These are phyloP conservation scores for Lenwebbia sp. DNA, from an alignment of 345 rosid species.

Conservation along the genomic window DNA sequence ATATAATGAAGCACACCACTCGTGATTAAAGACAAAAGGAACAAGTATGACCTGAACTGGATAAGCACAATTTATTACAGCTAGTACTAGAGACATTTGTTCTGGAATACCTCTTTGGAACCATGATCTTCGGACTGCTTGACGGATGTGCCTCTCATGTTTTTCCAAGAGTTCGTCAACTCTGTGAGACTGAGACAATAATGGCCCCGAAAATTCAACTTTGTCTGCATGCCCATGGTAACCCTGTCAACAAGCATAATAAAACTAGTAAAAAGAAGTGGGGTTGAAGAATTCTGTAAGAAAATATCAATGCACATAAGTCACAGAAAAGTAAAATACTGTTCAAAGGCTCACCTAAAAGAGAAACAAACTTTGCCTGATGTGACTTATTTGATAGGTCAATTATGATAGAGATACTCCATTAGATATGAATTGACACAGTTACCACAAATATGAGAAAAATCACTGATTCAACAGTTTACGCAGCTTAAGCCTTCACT, in stretches of 20 bases:
- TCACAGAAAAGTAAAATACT: background rate
- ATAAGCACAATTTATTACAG: background rate
- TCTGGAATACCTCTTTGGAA: constrained; percentile 60
- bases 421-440: background rate
- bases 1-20: background rate
- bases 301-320: background rate
- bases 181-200: constrained; percentile 65
- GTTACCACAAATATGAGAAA: background rate
- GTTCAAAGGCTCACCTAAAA: background rate
- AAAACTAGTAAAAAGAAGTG: background rate
- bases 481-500: background rate
- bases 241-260: constrained; percentile 31
- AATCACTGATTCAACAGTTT: background rate
- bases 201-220: constrained; percentile 84
- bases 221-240: constrained; percentile 46
- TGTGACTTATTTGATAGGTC: background rate
- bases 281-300: background rate
- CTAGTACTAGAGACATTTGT: background rate
- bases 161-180: constrained; percentile 67
- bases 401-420: background rate
- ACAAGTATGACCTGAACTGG: background rate
- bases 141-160: constrained; percentile 75
- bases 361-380: background rate
- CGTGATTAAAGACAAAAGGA: background rate
- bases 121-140: constrained; percentile 82